These are phyloP conservation scores for Boletellus sp. DNA, from an alignment of 768 basidiomycete species.

Conservation along the genomic window DNA sequence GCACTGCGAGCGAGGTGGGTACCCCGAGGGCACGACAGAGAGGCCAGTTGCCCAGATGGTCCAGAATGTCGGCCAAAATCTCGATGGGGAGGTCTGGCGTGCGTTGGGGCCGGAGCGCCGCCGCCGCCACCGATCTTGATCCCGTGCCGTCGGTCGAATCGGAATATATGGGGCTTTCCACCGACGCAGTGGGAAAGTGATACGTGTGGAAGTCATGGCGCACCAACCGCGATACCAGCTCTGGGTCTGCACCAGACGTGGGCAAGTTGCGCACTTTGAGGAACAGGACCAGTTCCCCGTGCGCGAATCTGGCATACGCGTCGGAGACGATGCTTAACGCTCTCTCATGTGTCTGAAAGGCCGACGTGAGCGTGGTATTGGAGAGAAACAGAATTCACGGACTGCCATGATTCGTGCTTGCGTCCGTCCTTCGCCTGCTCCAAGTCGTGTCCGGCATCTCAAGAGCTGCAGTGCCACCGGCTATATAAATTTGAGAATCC, in stretches of 20 bases:
- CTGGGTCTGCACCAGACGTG: conserved; percentile 54
- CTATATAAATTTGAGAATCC: too few relatives aligned
- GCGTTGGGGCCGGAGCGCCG: conserved; percentile 29
- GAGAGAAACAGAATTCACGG: conserved; percentile 17
- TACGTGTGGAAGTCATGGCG: conserved; percentile 76
- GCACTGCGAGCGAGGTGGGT: conserved; percentile 62
- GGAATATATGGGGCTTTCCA: conserved; percentile 28
- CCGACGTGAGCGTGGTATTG: conserved; percentile 20
- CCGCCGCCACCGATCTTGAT: conserved; percentile 27
- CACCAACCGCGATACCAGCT: conserved; percentile 68
- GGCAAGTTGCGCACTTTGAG: conserved; percentile 71
- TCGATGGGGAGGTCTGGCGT: conserved; percentile 69
- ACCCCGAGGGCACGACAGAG: conserved; percentile 73
- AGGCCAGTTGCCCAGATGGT: conserved; percentile 82
- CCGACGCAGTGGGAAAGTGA: conserved; percentile 42
- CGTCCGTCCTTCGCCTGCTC: too few relatives aligned
- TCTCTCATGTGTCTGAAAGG: conserved; percentile 23
- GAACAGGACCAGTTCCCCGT: conserved; percentile 69
- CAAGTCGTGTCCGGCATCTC: too few relatives aligned
- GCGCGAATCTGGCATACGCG: conserved; percentile 67
- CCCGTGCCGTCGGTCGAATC: conserved; percentile 17
- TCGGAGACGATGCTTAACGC: conserved; percentile 47
- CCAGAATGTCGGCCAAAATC: conserved; percentile 71
- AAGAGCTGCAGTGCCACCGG: too few relatives aligned
- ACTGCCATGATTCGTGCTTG: conserved; percentile 38